These are phyloP conservation scores for Hemisphaericaspora xylanilytica DNA, from an alignment of 1,139 yeast species.

Conservation along the genomic window DNA sequence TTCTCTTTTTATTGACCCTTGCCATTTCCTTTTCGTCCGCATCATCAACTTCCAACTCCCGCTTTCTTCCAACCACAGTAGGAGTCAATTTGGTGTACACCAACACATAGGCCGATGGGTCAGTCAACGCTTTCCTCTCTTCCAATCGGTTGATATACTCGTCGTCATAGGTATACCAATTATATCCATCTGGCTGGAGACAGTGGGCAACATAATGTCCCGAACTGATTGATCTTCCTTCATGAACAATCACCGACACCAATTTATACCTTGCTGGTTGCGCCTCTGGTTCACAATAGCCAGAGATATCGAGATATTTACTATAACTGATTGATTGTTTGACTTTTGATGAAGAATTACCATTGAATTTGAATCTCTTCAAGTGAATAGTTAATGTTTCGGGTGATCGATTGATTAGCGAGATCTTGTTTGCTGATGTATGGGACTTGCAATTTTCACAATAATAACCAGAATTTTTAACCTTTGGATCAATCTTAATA, in stretches of 20 bases:
- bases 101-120: constrained; percentile 87
- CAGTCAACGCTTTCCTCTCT: constrained; percentile 72
- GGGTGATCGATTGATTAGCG: constrained; percentile 77
- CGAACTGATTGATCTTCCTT: constrained; percentile 86
- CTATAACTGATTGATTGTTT: constrained; percentile 85
- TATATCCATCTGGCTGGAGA: constrained; percentile 75
- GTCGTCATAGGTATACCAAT: constrained; percentile 94
- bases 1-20: constrained; percentile 4
- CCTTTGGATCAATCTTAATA: constrained; percentile 63
- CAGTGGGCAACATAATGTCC: constrained; percentile 95
- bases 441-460: constrained; percentile 84
- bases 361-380: constrained; percentile 87
- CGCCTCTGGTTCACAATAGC: constrained; percentile 44
- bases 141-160: constrained; percentile 75
- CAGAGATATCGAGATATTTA: constrained; percentile 67
- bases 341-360: constrained; percentile 72
- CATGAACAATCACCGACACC: constrained; percentile 87
- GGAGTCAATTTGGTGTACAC: constrained; percentile 73
- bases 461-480: constrained; percentile 64
- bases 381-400: constrained; percentile 84
- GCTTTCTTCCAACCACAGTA: constrained; percentile 12
- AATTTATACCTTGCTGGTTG: constrained; percentile 65
- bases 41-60: constrained; percentile 2
- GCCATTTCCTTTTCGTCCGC: too few species aligned
- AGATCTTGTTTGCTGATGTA: constrained; percentile 74